Percentiles rank a stretch among this genome's conserved stretches.
phyloP scores from a whole-genome alignment of 345 rosid genomes.

The Salix viminalis region DNA sequence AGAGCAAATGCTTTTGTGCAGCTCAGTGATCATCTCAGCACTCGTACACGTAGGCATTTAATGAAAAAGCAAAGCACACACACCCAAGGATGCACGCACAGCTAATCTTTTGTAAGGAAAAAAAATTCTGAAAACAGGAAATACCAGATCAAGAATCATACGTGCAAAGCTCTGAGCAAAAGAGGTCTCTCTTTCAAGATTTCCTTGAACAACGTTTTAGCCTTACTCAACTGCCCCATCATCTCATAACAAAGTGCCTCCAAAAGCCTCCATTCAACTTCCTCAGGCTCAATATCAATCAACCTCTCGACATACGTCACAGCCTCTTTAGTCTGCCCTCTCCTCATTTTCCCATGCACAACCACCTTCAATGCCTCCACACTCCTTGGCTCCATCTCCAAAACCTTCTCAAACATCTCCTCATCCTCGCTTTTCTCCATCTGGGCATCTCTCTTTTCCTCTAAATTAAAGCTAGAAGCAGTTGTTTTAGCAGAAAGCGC shows the following conservation, averaged over 20 bases:
- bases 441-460: slow-evolving; percentile 31
- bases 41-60: background rate
- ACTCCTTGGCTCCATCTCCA: slow-evolving; percentile 65
- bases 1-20: background rate
- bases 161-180: slow-evolving; percentile 84
- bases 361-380: slow-evolving; percentile 68
- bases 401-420: slow-evolving; percentile 52
- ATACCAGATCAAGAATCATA: slow-evolving; percentile 31
- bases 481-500: slow-evolving; percentile 37
- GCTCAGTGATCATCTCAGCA: background rate
- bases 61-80: background rate
- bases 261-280: slow-evolving; percentile 88
- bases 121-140: background rate
- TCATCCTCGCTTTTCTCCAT: slow-evolving; percentile 41
- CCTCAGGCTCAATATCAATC: slow-evolving; percentile 55
- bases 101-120: background rate
- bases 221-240: slow-evolving; percentile 60
- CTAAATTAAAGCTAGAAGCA: slow-evolving; percentile 15
- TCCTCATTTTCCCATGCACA: slow-evolving; percentile 74
- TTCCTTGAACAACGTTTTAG: slow-evolving; percentile 60
- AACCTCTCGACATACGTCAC: slow-evolving; percentile 58
- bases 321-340: slow-evolving; percentile 59
- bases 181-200: slow-evolving; percentile 70
- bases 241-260: slow-evolving; percentile 81
- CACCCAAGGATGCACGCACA: background rate